Evolutionary conservation across 768 basidiomycete genomes (phyloP).

Genomic region (Lactarius indigo): DNA sequence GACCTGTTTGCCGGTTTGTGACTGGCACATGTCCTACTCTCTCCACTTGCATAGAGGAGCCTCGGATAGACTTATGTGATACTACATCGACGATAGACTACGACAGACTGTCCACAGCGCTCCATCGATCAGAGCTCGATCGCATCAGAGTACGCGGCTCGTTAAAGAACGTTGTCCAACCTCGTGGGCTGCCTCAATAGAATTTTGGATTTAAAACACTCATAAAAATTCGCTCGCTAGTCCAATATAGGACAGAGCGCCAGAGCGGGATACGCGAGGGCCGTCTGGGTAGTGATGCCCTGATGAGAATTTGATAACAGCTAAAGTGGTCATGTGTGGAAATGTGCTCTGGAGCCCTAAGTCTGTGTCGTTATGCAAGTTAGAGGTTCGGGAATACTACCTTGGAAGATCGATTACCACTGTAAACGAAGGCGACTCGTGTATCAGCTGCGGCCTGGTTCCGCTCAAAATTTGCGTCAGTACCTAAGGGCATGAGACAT

Average conservation of each 20-base stretch:
- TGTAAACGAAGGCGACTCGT: neutral
- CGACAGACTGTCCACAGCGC: neutral
- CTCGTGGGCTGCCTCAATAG: neutral
- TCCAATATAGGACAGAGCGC: neutral
- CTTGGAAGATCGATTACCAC: neutral
- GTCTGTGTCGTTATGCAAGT: neutral
- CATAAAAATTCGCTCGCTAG: neutral
- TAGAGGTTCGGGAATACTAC: neutral
- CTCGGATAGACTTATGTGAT: neutral
- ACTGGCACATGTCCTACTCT: neutral
- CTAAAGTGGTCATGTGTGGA: neutral
- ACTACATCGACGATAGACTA: neutral
- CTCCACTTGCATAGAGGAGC: neutral
- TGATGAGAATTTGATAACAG: neutral
- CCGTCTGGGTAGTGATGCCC: neutral
- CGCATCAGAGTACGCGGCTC: neutral
- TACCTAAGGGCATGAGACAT: neutral
- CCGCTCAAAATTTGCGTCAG: neutral
- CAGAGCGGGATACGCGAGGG: neutral
- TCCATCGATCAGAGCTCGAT: neutral
- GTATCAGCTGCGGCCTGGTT: neutral
- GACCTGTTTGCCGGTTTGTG: slow-evolving; percentile 13
- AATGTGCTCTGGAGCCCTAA: neutral
- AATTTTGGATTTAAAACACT: neutral
- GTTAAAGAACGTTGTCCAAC: neutral